Evolutionary conservation across 2,329 filamentous ascomycete genomes (phyloP), one percentile per base, ranked within the genome.

Genomic region (Fusarium pilosicola): DNA sequence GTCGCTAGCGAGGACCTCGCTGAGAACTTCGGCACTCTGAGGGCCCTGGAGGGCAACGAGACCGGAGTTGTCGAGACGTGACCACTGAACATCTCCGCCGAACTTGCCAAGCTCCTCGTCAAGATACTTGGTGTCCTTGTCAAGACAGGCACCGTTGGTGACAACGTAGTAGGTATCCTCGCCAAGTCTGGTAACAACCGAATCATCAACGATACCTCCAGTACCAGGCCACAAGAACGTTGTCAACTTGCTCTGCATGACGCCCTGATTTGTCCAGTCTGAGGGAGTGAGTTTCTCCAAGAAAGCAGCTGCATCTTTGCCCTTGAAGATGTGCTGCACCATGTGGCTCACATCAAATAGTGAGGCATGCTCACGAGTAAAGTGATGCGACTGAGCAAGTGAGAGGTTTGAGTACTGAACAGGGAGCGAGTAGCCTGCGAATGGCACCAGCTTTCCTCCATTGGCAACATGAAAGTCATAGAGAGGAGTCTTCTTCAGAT

Each of bases 301-400:
- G 81, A 98, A 96, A 9, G 89, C 89, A 32, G 92, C 88, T 10
- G 94, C 95, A 39, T 93, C 93, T 12, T 94, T 90, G 0, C 96
- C 96, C 58, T 90, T 90, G 80, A 99, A 91, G 75, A 91, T 89
- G 82, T 97, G 95, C 85, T 97, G 95, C 72, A 92, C 95, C 96
- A 98, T 98, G 85, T 98, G 96, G 81, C 93, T 93, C 62, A 98
- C 96, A 83, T 99, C 96, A 80, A 99, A 99, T 73, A 99, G 85
- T 73, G 95, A 97, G 65, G 94, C 93, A 83, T 95, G 93, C 77
- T 91, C 88, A 62, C 96, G 91, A 22, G 96, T 98, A 88, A 96
- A 98, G 78, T 91, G 88, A 86, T 98, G 96, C 59, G 94, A 97
- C 70, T 95, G 93, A 75, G 90, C 88, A 73, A 98, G 92, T 76